Evolutionary conservation across 2,329 filamentous ascomycete species (phyloP), one percentile per base, ranked within the genome.

Genomic region (Bipolaris zeicola): DNA sequence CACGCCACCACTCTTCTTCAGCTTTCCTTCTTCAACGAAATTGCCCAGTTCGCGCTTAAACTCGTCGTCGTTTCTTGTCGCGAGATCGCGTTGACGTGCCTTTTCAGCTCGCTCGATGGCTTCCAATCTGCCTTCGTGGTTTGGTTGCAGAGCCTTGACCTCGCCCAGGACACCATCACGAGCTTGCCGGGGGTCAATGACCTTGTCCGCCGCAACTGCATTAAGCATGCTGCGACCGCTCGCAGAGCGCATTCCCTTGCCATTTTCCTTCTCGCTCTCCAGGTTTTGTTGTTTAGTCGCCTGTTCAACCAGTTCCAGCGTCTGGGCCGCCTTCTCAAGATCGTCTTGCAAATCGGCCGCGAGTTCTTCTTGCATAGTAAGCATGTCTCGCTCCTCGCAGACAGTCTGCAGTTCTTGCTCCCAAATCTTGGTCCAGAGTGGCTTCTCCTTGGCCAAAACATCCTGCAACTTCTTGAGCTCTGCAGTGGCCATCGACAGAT

Each of bases 391-490:
- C 71, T 97, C 95, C 74, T 96, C 92, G 78, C 95, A 98, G 2
- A 99, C 94, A 50, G 94, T 89, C 76, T 98, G 92, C 43, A 99
- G 82, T 76, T 98, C 93, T 78, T 96, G 93, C 84, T 98, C 94
- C 95, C 95, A 99, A 63, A 98, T 96, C 85, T 97, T 97, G 52
- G 92, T 97, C 94, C 95, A 99, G 55, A 97, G 83, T 0, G 95
- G 95, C 77, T 96, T 96, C 83, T 99, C 95, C 44, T 87, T 86
- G 67, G 88, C 89, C 79, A 99, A 85, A 80, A 90, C 96, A 14
- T 96, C 93, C 73, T 96, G 91, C 84, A 99, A 89, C 79, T 91
- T 93, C 83, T 91, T 95, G 61, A 99, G 86, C 71, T 97, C 93
- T 71, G 92, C 89, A 46, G 88, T 90, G 31, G 95, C 87, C 52